Base-by-base conservation (phyloP, 805 yeast genomes). In the Candida montana region DNA sequence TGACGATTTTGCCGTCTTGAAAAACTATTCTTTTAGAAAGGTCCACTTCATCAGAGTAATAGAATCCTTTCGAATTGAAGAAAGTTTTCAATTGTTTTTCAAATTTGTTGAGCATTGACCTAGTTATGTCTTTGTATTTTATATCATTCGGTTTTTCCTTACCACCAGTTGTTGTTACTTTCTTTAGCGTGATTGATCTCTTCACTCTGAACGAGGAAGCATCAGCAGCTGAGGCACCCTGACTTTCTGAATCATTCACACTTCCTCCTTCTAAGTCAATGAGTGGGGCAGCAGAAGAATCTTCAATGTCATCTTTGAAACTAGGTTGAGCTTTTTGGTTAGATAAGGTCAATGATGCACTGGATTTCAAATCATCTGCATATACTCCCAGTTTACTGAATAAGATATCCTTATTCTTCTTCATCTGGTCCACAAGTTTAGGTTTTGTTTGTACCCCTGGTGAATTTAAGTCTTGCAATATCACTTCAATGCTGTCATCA, bases 21-120 rank as follows among this genome's bases (percentile, higher is more conserved):
- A 46, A 51, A 6, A 38, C 18, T 6, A 63, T 32, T 8, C 48
- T 44, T 30, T 46, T 43, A 5, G 64, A 50, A 3, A 63, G 19
- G 41, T 63, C 66, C 33, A 61, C 32, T 17, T 60, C 60, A 31
- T 53, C 48, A 0, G 65, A 59, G 32, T 54, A 53, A 32, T 48
- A 53, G 29, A 55, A 55, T 24, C 51, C 55, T 13, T 49, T 51
- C 3, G 52, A 35, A 24, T 46, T 47, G 39, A 49, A 53, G 29
- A 46, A 48, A 1, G 12, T 17, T 11, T 27, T 29, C 6, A 56
- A 35, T 29, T 52, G 57, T 29, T 36, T 49, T 30, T 53, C 56
- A 35, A 56, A 49, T 33, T 55, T 55, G 8, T 17, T 29, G 1
- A 55, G 34, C 55, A 54, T 51, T 2, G 41, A 28, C 15, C 40